Evolutionary conservation across 257 asterid species (phyloP).

Genomic region (Paraleonurus japonicus): DNA sequence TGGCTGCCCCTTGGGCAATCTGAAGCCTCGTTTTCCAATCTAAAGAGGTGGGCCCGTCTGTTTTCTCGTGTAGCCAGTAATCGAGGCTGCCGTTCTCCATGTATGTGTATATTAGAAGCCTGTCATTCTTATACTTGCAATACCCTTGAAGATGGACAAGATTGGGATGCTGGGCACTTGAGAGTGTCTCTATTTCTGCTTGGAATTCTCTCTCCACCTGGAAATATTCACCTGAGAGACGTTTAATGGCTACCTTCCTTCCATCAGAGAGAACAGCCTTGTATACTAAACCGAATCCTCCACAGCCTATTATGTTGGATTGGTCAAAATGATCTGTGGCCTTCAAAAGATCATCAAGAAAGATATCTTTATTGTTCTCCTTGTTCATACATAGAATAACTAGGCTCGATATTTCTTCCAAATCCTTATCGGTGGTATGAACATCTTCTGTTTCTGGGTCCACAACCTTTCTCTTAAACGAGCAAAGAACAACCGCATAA

Average conservation of each 20-base stretch:
- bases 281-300: slow-evolving; percentile 84
- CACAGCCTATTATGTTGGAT: slow-evolving; percentile 80
- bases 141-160: slow-evolving; percentile 77
- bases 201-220: slow-evolving; percentile 76
- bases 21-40: slow-evolving; percentile 66
- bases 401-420: slow-evolving; percentile 48
- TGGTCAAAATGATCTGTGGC: slow-evolving; percentile 68
- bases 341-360: slow-evolving; percentile 60
- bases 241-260: slow-evolving; percentile 66
- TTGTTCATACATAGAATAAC: slow-evolving; percentile 59
- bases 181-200: slow-evolving; percentile 79
- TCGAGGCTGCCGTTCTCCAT: slow-evolving; percentile 95
- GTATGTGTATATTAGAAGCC: slow-evolving; percentile 69
- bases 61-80: slow-evolving; percentile 75
- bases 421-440: slow-evolving; percentile 33
- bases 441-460: slow-evolving; percentile 40
- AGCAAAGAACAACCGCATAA: slow-evolving; percentile 38
- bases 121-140: slow-evolving; percentile 60
- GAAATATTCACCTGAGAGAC: slow-evolving; percentile 70
- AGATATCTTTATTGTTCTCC: slow-evolving; percentile 40
- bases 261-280: slow-evolving; percentile 67
- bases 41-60: slow-evolving; percentile 54
- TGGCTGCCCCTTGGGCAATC: slow-evolving; percentile 67
- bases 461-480: slow-evolving; percentile 31
- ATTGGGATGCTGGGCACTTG: slow-evolving; percentile 71